These are phyloP conservation scores for Austroboletus niveus DNA, from an alignment of 1,284 basidiomycete species.

Conservation along the genomic window DNA sequence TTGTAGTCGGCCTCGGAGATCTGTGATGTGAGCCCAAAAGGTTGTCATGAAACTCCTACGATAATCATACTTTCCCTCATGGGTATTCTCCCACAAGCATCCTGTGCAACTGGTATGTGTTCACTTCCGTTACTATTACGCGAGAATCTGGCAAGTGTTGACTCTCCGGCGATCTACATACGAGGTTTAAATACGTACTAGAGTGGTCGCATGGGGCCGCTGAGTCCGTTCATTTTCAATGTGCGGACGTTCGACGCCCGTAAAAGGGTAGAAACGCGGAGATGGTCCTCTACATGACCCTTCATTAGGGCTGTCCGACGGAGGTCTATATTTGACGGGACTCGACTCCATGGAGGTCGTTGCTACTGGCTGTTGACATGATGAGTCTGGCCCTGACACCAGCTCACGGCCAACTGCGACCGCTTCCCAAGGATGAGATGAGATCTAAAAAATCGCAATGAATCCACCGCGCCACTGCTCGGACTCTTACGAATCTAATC, in stretches of 20 bases:
- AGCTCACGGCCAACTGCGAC: background rate
- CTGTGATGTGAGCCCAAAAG: no score
- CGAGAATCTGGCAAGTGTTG: constrained; percentile 14
- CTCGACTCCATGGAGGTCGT: constrained; percentile 10
- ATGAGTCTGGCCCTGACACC: constrained; percentile 5
- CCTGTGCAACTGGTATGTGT: constrained; percentile 4
- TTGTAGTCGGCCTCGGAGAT: background rate
- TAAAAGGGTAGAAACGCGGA: constrained; percentile 27
- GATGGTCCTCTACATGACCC: constrained; percentile 19
- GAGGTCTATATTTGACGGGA: constrained; percentile 13
- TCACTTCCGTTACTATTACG: constrained; percentile 32
- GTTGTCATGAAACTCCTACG: background rate
- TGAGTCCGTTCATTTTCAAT: constrained; percentile 28
- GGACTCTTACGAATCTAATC: constrained; percentile 29
- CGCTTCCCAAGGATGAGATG: constrained; percentile 3
- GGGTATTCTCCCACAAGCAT: constrained; percentile 8
- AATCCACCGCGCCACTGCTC: constrained; percentile 19
- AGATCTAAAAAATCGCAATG: constrained; percentile 9
- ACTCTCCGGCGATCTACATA: constrained; percentile 24
- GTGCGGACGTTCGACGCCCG: constrained; percentile 31
- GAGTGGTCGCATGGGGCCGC: constrained; percentile 14
- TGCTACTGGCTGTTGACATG: constrained; percentile 25
- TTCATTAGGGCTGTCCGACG: constrained; percentile 9
- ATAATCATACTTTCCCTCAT: constrained; percentile 6
- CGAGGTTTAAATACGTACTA: constrained; percentile 26